These are phyloP conservation scores for Cucurbita pepo DNA, from an alignment of 306 rosid species.

Conservation along the genomic window DNA sequence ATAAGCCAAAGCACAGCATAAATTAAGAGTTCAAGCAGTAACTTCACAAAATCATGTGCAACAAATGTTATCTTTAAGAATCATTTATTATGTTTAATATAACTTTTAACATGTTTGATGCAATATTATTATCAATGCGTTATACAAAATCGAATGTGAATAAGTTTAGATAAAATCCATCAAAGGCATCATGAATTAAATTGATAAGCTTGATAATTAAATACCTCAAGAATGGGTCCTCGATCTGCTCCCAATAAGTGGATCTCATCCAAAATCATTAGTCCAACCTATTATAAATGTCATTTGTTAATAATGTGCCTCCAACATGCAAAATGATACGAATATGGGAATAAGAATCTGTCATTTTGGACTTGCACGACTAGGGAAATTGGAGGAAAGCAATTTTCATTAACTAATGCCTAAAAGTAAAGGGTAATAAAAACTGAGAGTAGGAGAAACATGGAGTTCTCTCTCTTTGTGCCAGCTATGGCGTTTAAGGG, in stretches of 20 bases:
- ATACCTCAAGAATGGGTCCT: slow-evolving; percentile 98
- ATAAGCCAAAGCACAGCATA: background rate
- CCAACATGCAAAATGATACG: background rate
- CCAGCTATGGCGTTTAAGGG: background rate
- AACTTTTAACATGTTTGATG: background rate
- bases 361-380: background rate
- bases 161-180: background rate
- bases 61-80: background rate
- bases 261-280: slow-evolving; percentile 85
- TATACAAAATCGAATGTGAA: background rate
- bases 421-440: background rate
- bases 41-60: background rate
- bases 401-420: background rate
- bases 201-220: slow-evolving; percentile 4
- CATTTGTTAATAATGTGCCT: background rate
- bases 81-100: background rate
- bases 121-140: background rate
- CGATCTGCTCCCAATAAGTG: slow-evolving; percentile 97
- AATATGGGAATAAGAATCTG: background rate
- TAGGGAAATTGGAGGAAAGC: background rate
- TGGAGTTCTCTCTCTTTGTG: background rate
- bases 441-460: background rate
- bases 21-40: background rate
- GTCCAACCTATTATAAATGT: slow-evolving; percentile 61
- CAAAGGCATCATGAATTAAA: slow-evolving; percentile 1